phyloP scores from a whole-genome alignment of 1,284 basidiomycete species.

The Rhodotorula sp. region DNA sequence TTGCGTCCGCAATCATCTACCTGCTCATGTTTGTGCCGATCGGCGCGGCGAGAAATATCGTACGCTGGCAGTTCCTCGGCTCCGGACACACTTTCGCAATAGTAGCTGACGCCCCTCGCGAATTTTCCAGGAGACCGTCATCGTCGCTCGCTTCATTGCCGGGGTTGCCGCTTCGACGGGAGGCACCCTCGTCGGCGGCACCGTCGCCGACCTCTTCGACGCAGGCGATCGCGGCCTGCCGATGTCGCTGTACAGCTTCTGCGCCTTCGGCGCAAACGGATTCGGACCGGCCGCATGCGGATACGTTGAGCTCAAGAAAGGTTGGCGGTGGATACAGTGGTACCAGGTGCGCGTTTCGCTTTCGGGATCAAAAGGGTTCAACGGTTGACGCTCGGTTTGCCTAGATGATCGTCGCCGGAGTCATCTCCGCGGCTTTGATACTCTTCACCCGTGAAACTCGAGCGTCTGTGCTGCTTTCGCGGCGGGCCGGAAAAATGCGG shows the following conservation, averaged over 20 bases:
- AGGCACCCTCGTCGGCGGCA: conserved; percentile 48
- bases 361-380: too few relatives aligned
- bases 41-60: conserved; percentile 63
- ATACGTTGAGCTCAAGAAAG: conserved; percentile 31
- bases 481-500: conserved; percentile 39
- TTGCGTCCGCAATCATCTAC: conserved; percentile 57
- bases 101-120: neutral
- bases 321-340: conserved; percentile 50
- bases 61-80: conserved; percentile 33
- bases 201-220: conserved; percentile 44
- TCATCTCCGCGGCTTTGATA: conserved; percentile 22
- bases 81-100: neutral
- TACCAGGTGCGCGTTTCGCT: conserved; percentile 49
- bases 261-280: conserved; percentile 59
- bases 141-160: conserved; percentile 64
- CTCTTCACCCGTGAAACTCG: conserved; percentile 41
- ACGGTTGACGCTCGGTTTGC: conserved; percentile 48
- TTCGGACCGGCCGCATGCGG: conserved; percentile 50
- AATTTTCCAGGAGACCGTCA: conserved; percentile 52
- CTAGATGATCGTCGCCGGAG: conserved; percentile 49
- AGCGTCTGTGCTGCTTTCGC: conserved; percentile 41
- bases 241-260: conserved; percentile 61
- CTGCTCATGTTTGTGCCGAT: conserved; percentile 64
- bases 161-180: conserved; percentile 66
- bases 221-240: conserved; percentile 60